phyloP scores from a whole-genome alignment of 2,329 filamentous ascomycete genomes.

The Calonectria pseudoturangicola region DNA sequence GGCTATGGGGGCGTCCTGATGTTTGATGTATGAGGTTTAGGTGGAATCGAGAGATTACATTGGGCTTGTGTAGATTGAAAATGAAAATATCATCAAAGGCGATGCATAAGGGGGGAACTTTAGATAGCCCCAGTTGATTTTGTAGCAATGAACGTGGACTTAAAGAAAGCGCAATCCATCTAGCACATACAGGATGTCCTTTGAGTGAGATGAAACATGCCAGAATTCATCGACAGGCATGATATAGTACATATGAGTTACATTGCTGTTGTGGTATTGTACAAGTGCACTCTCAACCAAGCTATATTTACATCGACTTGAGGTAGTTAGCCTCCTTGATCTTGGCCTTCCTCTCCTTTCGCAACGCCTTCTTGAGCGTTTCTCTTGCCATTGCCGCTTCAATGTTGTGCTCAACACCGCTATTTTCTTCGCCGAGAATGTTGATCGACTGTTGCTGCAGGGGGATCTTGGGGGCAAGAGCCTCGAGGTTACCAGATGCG shows the following conservation, averaged over 20 bases:
- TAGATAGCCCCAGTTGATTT: background rate
- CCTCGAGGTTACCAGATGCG: constrained; percentile 79
- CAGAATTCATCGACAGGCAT: constrained; percentile 29
- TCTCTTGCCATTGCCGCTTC: constrained; percentile 71
- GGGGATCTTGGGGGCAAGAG: constrained; percentile 81
- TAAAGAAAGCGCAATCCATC: background rate
- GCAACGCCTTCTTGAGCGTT: constrained; percentile 82
- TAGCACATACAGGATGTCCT: background rate
- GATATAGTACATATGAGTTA: constrained; percentile 55
- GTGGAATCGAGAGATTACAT: constrained; percentile 32
- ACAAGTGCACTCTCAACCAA: constrained; percentile 47
- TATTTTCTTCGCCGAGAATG: constrained; percentile 72
- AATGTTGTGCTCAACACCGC: constrained; percentile 66
- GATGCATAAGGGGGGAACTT: background rate
- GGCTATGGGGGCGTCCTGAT: constrained; percentile 22
- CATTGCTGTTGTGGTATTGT: constrained; percentile 50
- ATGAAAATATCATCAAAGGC: constrained; percentile 27
- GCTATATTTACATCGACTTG: constrained; percentile 79
- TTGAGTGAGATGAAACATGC: constrained; percentile 41
- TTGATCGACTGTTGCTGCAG: constrained; percentile 87
- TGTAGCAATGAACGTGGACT: background rate
- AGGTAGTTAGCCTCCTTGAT: constrained; percentile 93
- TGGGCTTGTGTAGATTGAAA: constrained; percentile 46
- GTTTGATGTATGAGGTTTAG: constrained; percentile 34
- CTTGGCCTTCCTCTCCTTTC: constrained; percentile 82